These are phyloP conservation scores for Echium plantagineum DNA, from an alignment of 257 asterid species.

Conservation along the genomic window DNA sequence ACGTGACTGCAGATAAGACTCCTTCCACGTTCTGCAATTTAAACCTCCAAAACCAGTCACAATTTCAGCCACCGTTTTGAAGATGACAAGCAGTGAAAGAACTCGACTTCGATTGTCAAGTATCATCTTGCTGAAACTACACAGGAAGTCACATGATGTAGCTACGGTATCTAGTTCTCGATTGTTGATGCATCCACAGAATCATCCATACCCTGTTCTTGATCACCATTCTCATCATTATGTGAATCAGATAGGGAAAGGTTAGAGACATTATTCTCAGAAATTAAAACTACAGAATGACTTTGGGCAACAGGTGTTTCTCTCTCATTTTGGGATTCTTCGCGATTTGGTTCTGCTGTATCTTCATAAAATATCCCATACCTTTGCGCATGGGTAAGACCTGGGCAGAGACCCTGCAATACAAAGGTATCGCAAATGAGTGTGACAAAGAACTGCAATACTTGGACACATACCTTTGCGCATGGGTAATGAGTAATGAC, in stretches of 20 bases:
- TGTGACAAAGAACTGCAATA: too few relatives aligned
- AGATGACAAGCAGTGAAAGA: too few relatives aligned
- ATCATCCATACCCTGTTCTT: constrained; percentile 10
- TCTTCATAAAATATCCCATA: constrained; percentile 51
- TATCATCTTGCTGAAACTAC: neutral
- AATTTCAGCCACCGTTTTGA: too few relatives aligned
- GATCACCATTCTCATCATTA: constrained; percentile 20
- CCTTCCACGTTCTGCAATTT: too few relatives aligned
- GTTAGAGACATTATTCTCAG: constrained; percentile 20
- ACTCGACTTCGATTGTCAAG: too few relatives aligned
- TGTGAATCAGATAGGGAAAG: constrained; percentile 19
- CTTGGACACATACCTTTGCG: too few relatives aligned
- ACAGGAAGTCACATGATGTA: neutral
- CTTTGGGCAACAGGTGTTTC: constrained; percentile 22
- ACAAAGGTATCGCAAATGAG: constrained; percentile 7
- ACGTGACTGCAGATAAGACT: too few relatives aligned
- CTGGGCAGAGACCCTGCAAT: constrained; percentile 82
- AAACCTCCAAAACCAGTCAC: too few relatives aligned
- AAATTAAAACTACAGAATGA: constrained; percentile 26
- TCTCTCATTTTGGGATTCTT: constrained; percentile 30
- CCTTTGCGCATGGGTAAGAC: constrained; percentile 75
- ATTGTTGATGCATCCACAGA: neutral
- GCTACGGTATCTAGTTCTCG: neutral
- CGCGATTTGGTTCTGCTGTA: constrained; percentile 22
- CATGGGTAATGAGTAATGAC: too few relatives aligned